Percentiles rank a stretch among this genome's conserved stretches.
Conservation (phyloP, 2,329 filamentous ascomycete genomes). For the Didymella sp. region DNA sequence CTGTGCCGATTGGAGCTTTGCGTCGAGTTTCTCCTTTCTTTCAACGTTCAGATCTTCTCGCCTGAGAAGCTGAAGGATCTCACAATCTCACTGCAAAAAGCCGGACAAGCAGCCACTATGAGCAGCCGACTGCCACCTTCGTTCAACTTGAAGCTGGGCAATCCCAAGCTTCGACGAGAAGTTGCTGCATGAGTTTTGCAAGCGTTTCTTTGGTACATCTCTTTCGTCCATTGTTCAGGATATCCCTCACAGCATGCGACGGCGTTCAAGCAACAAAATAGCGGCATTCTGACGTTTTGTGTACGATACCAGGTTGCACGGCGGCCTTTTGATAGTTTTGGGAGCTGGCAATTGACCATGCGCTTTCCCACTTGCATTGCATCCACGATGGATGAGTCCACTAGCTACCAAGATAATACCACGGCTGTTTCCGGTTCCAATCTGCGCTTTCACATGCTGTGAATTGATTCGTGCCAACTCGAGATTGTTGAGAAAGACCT, state of each 20-base stretch:
- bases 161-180: constrained; percentile 35
- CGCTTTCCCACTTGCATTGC: constrained; percentile 14
- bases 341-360: constrained; percentile 21
- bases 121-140: constrained; percentile 42
- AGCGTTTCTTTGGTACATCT: constrained; percentile 14
- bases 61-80: constrained; percentile 45
- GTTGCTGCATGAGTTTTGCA: constrained; percentile 22
- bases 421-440: neutral
- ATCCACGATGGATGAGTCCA: neutral
- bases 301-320: neutral
- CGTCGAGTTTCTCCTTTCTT: constrained; percentile 56
- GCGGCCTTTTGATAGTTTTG: constrained; percentile 5
- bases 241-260: constrained; percentile 36
- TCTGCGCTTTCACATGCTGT: neutral
- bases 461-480: neutral
- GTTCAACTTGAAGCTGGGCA: constrained; percentile 43
- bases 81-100: constrained; percentile 48
- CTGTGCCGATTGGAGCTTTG: constrained; percentile 86
- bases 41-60: constrained; percentile 50
- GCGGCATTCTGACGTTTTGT: constrained; percentile 16
- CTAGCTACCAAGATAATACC: constrained; percentile 1
- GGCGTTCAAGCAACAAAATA: constrained; percentile 32
- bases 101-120: constrained; percentile 48
- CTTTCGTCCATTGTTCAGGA: constrained; percentile 27
- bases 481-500: neutral